phyloP scores from a whole-genome alignment of 208 protist genomes.

The Trypanosoma scelopori region DNA sequence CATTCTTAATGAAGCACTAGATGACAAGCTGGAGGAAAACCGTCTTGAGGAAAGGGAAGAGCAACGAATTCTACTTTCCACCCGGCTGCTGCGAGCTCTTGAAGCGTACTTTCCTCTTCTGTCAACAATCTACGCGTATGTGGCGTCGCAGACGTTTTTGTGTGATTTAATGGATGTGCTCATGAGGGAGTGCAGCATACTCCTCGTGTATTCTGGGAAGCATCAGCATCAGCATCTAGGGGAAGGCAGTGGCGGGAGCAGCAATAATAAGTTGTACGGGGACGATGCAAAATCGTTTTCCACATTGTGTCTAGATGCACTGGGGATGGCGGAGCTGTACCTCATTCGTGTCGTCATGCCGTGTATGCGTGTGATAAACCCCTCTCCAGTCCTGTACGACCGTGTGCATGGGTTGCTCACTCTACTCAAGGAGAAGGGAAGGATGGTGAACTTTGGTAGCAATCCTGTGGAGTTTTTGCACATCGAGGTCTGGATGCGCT shows the following conservation, averaged over 20 bases:
- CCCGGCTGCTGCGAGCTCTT: conserved; percentile 18
- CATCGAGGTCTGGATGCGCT: conserved; percentile 25
- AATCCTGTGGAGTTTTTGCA: conserved; percentile 40
- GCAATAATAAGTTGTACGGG: not conserved
- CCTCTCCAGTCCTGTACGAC: conserved; percentile 63
- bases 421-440: conserved; percentile 21
- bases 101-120: conserved; percentile 40
- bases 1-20: conserved; percentile 1
- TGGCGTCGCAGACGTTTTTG: conserved; percentile 50
- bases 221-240: not conserved
- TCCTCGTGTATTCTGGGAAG: conserved; percentile 4
- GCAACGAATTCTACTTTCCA: conserved; percentile 1
- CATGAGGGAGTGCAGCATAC: conserved; percentile 7
- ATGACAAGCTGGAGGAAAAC: not conserved
- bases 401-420: conserved; percentile 40
- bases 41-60: not conserved
- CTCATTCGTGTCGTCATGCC: conserved; percentile 69
- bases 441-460: conserved; percentile 26
- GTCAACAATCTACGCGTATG: conserved; percentile 32
- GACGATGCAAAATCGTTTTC: not conserved
- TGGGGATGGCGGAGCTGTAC: conserved; percentile 48
- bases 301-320: conserved; percentile 2
- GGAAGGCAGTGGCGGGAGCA: not conserved
- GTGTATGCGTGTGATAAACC: conserved; percentile 66
- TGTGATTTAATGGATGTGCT: conserved; percentile 30